Percentiles rank a stretch among this genome's conserved stretches.
phyloP scores from a whole-genome alignment of 352 stramenopile species.

The Saprolegnia parasitica region DNA sequence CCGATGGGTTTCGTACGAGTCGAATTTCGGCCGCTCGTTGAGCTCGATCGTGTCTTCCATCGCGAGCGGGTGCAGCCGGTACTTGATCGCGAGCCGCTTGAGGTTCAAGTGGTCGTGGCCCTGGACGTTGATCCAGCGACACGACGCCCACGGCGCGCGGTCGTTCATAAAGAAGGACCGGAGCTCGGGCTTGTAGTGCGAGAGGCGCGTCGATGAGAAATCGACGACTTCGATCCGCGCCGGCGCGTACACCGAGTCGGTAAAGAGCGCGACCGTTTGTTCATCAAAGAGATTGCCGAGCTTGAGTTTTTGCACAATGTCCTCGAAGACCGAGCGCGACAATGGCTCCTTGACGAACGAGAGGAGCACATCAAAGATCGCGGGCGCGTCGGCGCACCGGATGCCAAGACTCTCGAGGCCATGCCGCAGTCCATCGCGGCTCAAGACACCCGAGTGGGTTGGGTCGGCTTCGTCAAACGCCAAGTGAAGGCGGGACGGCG shows the following conservation, averaged over 20 bases:
- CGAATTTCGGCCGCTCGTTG: conserved; percentile 82
- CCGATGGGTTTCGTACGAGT: conserved; percentile 77
- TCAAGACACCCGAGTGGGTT: conserved; percentile 41
- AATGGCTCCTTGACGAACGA: conserved; percentile 34
- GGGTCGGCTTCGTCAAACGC: conserved; percentile 63
- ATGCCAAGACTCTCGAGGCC: conserved; percentile 68
- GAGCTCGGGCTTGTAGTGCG: conserved; percentile 60
- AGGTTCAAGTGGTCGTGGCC: conserved; percentile 74
- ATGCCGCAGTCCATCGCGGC: conserved; percentile 52
- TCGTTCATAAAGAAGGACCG: conserved; percentile 71
- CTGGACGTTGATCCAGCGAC: conserved; percentile 85
- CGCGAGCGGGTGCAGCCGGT: conserved; percentile 74
- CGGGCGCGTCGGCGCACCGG: conserved; percentile 52
- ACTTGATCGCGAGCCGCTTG: conserved; percentile 84
- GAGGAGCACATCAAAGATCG: conserved; percentile 65
- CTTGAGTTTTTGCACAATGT: conserved; percentile 80
- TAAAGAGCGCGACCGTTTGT: conserved; percentile 52
- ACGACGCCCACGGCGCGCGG: conserved; percentile 69
- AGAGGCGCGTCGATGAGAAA: conserved; percentile 64
- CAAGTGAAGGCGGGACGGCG: conserved; percentile 54
- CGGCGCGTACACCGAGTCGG: conserved; percentile 43
- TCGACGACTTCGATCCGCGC: conserved; percentile 67
- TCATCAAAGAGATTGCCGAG: conserved; percentile 84
- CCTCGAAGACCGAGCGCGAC: conserved; percentile 71
- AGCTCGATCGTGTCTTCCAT: conserved; percentile 85